Evolutionary conservation across 2,329 filamentous ascomycete genomes (phyloP).

Genomic region (Fusarium sororula): DNA sequence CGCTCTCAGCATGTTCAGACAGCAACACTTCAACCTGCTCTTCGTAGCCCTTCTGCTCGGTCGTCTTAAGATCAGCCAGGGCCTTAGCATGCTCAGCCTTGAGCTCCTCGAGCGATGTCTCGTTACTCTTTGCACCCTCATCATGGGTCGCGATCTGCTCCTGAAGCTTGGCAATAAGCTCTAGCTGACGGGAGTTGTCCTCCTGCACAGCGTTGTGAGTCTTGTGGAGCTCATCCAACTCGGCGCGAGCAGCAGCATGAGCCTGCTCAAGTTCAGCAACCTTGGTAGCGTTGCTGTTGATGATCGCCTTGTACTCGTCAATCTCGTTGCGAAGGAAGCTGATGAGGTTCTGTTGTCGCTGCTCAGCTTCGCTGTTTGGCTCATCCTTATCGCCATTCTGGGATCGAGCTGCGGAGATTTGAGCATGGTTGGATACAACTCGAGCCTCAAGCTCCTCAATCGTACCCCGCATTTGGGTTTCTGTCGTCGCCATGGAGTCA

Average conservation of each 20-base stretch:
- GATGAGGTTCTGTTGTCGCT: conserved; percentile 68
- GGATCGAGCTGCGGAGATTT: conserved; percentile 56
- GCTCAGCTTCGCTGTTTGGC: conserved; percentile 56
- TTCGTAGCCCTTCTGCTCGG: conserved; percentile 65
- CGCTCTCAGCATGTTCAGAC: conserved; percentile 66
- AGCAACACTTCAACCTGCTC: conserved; percentile 67
- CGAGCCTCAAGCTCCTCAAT: conserved; percentile 77
- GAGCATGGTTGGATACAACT: conserved; percentile 62
- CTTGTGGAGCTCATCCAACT: conserved; percentile 73
- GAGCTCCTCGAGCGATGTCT: conserved; percentile 61
- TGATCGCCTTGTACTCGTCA: conserved; percentile 80
- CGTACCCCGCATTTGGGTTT: conserved; percentile 76
- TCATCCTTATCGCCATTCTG: conserved; percentile 51
- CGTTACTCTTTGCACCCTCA: conserved; percentile 62
- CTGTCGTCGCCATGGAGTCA: conserved; percentile 74
- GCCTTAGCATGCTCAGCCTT: conserved; percentile 61
- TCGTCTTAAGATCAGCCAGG: conserved; percentile 57
- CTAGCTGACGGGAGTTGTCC: conserved; percentile 57
- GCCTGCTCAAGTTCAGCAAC: conserved; percentile 79
- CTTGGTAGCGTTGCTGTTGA: conserved; percentile 73
- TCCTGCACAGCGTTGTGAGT: conserved; percentile 62
- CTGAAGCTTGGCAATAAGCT: conserved; percentile 63
- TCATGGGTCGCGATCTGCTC: conserved; percentile 69
- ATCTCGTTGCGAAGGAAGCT: conserved; percentile 76
- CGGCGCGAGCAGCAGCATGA: conserved; percentile 70